Conservation (phyloP, 2,329 filamentous ascomycete species). For the Lecanicillium sp. region DNA sequence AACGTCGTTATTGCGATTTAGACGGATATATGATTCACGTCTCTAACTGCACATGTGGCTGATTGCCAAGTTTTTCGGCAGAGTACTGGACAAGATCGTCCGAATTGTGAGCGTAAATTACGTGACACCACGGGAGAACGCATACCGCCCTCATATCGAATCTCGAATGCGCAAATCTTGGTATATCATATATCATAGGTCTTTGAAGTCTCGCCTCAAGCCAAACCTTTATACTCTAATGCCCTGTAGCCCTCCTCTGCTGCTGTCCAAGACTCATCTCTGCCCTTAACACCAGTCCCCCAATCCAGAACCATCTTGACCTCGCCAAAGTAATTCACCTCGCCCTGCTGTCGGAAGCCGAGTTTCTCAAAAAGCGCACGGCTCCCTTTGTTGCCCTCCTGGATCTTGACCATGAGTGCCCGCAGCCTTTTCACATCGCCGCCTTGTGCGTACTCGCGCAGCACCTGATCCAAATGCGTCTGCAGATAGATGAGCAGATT, state of each 20-base stretch:
- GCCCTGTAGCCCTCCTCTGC: constrained; percentile 10
- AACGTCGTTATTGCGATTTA: too few species aligned
- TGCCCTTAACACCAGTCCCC: constrained; percentile 18
- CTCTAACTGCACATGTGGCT: too few species aligned
- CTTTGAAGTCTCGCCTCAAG: too few species aligned
- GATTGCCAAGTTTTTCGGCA: too few species aligned
- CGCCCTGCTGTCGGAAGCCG: constrained; percentile 46
- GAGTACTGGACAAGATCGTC: too few species aligned
- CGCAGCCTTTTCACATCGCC: constrained; percentile 28
- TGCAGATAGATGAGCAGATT: constrained; percentile 65
- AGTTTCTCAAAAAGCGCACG: constrained; percentile 45
- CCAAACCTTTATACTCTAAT: too few species aligned
- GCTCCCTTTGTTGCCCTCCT: constrained; percentile 48
- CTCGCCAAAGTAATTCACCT: constrained; percentile 55
- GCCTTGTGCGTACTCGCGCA: constrained; percentile 37
- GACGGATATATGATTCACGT: too few species aligned
- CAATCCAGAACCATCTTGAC: constrained; percentile 42
- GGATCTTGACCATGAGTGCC: constrained; percentile 52
- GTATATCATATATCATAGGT: too few species aligned
- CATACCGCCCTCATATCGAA: too few species aligned
- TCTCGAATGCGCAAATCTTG: too few species aligned
- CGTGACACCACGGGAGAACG: too few species aligned
- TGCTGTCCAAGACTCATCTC: constrained; percentile 20
- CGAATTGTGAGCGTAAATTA: too few species aligned
- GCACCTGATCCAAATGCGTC: constrained; percentile 44